Evolutionary conservation across 2,329 filamentous ascomycete species (phyloP).

Genomic region (Zymoseptoria passerinii): DNA sequence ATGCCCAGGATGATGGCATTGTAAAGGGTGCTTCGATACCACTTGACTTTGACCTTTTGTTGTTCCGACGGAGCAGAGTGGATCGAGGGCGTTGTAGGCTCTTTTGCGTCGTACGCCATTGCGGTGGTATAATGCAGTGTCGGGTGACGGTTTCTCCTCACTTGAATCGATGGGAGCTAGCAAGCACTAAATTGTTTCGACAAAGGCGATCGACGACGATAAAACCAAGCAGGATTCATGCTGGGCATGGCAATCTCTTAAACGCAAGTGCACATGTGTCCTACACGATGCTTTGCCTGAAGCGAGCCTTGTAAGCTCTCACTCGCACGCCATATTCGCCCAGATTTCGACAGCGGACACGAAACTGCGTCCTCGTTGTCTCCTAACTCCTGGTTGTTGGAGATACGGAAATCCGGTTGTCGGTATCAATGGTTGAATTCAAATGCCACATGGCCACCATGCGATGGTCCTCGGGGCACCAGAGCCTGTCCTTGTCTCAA

Average conservation of each 20-base stretch:
- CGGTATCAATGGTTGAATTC: not conserved
- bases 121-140: not conserved
- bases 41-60: constrained; percentile 18
- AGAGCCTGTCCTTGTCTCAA: not conserved
- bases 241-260: not conserved
- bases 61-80: constrained; percentile 6
- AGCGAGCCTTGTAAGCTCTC: not conserved
- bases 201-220: not conserved
- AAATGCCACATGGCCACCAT: not conserved
- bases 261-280: not conserved
- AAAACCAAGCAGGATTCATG: not conserved
- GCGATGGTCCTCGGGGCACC: not conserved
- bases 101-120: constrained; percentile 12
- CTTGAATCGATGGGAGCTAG: not conserved
- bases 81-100: constrained; percentile 2
- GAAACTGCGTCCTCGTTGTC: too few relatives aligned
- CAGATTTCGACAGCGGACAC: not conserved
- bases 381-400: too few relatives aligned
- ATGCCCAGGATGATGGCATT: constrained; percentile 64
- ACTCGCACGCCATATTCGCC: not conserved
- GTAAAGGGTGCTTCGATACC: constrained; percentile 64
- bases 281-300: not conserved
- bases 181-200: not conserved
- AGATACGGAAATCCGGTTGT: too few relatives aligned
- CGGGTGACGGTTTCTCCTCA: not conserved